A percentile compares a stretch with the other conserved stretches of the same genome.
These are phyloP conservation scores for Pestalotiopsis sp. DNA, from an alignment of 2,329 filamentous ascomycete species.

Conservation along the genomic window DNA sequence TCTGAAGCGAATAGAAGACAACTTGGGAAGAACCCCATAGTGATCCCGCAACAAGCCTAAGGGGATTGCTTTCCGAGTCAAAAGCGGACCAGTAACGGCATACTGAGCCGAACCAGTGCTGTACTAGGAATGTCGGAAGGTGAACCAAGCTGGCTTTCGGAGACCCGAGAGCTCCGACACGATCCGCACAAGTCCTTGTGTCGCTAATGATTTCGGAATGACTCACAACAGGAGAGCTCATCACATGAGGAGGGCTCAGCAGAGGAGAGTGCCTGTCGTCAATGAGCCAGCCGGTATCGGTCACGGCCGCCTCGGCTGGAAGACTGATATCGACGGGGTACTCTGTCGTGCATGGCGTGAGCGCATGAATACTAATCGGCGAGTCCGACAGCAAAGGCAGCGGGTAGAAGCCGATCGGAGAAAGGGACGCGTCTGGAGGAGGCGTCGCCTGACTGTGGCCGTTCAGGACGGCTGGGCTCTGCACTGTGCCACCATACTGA, in stretches of 20 bases:
- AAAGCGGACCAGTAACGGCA: conserved; percentile 10
- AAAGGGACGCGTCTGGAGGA: neutral
- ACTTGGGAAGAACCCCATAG: conserved; percentile 4
- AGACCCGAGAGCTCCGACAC: neutral
- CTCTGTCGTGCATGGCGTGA: neutral
- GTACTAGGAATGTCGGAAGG: conserved; percentile 1
- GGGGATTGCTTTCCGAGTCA: conserved; percentile 9
- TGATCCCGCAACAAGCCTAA: neutral
- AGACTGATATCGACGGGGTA: neutral
- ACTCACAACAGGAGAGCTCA: neutral
- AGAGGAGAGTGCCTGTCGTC: neutral
- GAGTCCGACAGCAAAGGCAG: neutral
- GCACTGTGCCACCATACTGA: neutral
- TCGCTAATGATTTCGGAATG: neutral
- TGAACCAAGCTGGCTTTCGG: neutral
- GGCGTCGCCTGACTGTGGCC: neutral
- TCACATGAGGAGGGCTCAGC: neutral
- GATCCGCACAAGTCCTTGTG: neutral
- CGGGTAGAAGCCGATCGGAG: neutral
- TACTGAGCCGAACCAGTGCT: conserved; percentile 10
- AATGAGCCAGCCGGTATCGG: neutral
- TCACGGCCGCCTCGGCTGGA: neutral
- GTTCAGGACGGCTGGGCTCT: neutral
- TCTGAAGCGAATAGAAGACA: conserved; percentile 10
- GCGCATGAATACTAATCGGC: neutral